Evolutionary conservation across 108 stramenopile species (phyloP).

Genomic region (Thalassiosira profunda): DNA sequence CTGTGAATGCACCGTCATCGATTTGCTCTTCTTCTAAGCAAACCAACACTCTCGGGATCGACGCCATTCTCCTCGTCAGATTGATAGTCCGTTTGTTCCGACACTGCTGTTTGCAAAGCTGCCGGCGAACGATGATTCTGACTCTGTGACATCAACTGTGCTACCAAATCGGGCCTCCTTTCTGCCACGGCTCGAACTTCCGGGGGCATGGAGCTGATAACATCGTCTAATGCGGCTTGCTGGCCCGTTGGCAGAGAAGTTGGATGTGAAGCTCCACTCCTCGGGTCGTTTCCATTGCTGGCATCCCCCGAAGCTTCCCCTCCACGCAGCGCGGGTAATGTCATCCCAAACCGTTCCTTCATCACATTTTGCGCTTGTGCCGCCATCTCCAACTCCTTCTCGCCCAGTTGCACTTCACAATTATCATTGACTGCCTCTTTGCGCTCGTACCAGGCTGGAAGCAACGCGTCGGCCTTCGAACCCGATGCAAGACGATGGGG

Average conservation of each 20-base stretch:
- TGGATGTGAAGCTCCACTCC: background rate
- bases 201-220: slow-evolving; percentile 60
- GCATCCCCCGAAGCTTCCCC: background rate
- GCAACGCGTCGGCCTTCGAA: no score
- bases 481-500: no score
- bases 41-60: slow-evolving; percentile 30
- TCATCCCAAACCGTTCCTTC: slow-evolving; percentile 63
- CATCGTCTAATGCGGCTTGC: background rate
- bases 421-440: background rate
- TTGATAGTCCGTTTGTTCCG: background rate
- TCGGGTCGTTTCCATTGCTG: background rate
- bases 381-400: slow-evolving; percentile 1
- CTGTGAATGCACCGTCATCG: background rate
- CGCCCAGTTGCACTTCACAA: background rate
- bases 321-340: slow-evolving; percentile 41
- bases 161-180: slow-evolving; percentile 57
- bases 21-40: slow-evolving; percentile 9
- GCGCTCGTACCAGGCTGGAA: slow-evolving; percentile 26
- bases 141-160: slow-evolving; percentile 26
- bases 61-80: background rate
- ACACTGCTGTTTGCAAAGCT: background rate
- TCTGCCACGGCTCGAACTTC: slow-evolving; percentile 59
- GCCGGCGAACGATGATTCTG: background rate
- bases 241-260: no score
- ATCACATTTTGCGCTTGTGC: slow-evolving; percentile 44